Base-by-base conservation (phyloP, 1,284 basidiomycete genomes). In the Ganoderma meredithae region DNA sequence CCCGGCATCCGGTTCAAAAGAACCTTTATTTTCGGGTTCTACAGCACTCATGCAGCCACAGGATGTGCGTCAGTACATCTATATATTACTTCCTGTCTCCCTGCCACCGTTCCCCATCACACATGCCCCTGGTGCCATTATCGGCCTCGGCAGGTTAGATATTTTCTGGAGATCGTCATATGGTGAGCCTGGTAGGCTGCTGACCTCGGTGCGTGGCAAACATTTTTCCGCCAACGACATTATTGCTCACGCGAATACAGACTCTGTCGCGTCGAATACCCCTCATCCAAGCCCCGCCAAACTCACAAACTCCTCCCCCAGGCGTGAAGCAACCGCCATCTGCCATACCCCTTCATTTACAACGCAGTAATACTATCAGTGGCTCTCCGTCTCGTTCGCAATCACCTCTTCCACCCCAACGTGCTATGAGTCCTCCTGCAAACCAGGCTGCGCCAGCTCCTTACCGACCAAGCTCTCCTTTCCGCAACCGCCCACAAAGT, bases 31-130 rank as follows among this genome's bases (percentile, higher is more conserved):
- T 75, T 85, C 86, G n/a, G 89, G 86, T 2, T 81, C 87, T 2
- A 85, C 83, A 74, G 86, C 88, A 5, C 83, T 94, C 22, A 89
- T 96, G 82, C 89, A 94, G 61, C 90, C 95, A 1, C 91, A 94
- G 73, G 93, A 95, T 76, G 85, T 89, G 68, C 86, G 93, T 43
- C 95, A 96, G 77, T 95, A 95, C 74, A 86, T 96, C 58, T 97
- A 95, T 76, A 88, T 94, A 63, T 84, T 96, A 25, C 85, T 81
- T 0, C 92, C 93, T 0, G 84, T 81, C 40, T 70, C 70, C 3
- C 64, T 79, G 3, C 81, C 87, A 0, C 71, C 84, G 0, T 86
- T 88, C 64, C 88, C 89, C 13, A 77, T 85, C 0, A 73, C 78
- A 3, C 85, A 87, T 75, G 74, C 84, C 1, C 89, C 93, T 0